phyloP scores from a whole-genome alignment of 2,329 filamentous ascomycete genomes.

The Kalaharituber pfeilii region DNA sequence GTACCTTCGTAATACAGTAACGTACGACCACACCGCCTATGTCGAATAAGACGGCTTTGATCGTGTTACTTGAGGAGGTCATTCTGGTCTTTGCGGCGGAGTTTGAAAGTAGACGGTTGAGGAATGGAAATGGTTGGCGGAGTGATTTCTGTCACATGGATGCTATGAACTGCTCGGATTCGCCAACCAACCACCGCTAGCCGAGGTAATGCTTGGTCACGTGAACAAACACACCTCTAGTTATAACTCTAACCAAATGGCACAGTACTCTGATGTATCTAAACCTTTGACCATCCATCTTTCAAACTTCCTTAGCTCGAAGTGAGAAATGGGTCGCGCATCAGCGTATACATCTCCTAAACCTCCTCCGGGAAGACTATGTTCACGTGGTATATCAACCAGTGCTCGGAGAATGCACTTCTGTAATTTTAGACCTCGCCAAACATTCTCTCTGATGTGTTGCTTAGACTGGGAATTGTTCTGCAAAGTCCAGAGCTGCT shows the following conservation, averaged over 20 bases:
- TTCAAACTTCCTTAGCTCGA: not conserved
- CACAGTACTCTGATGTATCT: not conserved
- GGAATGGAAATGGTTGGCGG: no score
- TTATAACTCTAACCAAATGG: no score
- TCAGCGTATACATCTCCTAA: not conserved
- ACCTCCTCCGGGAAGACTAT: not conserved
- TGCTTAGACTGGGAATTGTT: not conserved
- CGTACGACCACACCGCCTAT: conserved; percentile 93
- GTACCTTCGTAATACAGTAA: conserved; percentile 22
- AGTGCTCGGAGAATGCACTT: not conserved
- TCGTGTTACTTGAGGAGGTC: not conserved
- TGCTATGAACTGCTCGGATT: no score
- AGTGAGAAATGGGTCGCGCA: not conserved
- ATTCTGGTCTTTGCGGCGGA: no score
- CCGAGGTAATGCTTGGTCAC: no score
- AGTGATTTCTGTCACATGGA: no score
- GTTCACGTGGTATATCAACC: not conserved
- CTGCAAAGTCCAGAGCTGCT: not conserved
- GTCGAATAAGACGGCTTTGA: conserved; percentile 74
- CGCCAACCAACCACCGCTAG: no score
- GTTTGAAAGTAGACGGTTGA: no score
- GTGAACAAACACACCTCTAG: no score
- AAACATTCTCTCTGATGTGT: not conserved
- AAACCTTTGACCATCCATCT: not conserved
- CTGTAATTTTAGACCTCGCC: not conserved